phyloP scores from a whole-genome alignment of 164 flowering plant genomes.

The Vitis riparia region DNA sequence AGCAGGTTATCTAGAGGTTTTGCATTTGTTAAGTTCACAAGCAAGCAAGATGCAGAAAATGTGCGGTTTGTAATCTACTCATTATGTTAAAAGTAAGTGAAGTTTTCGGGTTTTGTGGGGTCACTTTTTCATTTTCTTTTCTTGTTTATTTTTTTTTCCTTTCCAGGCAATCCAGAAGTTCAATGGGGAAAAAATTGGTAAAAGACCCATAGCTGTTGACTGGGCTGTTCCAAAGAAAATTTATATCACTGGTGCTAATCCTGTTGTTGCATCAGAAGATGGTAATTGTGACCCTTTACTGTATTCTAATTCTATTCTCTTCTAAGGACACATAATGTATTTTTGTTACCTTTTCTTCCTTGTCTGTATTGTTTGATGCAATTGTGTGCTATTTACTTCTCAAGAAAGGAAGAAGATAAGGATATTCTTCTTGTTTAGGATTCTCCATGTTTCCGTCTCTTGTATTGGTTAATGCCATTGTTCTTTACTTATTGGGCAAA shows the following conservation, averaged over 20 bases:
- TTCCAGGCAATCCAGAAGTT: constrained; percentile 79
- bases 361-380: background rate
- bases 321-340: background rate
- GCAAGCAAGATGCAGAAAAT: constrained; percentile 89
- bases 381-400: background rate
- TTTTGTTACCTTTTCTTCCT: background rate
- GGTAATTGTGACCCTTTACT: constrained; percentile 40
- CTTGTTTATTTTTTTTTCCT: background rate
- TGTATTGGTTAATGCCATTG: too few relatives aligned
- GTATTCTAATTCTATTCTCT: background rate
- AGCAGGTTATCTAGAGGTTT: constrained; percentile 82
- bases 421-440: too few relatives aligned
- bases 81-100: background rate
- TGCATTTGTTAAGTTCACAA: constrained; percentile 89
- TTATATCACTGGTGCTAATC: constrained; percentile 45
- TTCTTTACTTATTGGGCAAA: too few relatives aligned
- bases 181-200: constrained; percentile 72
- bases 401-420: too few relatives aligned
- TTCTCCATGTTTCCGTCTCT: too few relatives aligned
- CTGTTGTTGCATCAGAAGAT: constrained; percentile 32
- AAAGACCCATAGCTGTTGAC: constrained; percentile 91
- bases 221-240: constrained; percentile 95
- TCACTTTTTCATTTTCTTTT: background rate
- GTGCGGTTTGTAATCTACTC: constrained; percentile 34
- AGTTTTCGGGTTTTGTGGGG: background rate